These are phyloP conservation scores for Fragilaria crotonensis DNA, from an alignment of 108 stramenopile species.

Conservation along the genomic window DNA sequence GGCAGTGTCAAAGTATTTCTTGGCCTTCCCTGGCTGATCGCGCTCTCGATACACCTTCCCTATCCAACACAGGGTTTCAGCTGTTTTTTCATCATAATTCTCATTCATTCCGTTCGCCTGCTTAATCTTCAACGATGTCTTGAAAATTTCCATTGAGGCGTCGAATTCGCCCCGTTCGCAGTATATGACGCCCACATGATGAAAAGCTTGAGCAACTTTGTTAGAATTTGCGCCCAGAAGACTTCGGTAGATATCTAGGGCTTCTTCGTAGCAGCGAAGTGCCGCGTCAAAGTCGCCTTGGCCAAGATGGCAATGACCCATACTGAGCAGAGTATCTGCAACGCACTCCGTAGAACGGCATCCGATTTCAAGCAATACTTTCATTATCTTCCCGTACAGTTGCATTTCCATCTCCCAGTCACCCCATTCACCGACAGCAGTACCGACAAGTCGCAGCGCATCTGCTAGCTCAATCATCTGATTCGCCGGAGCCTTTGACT, in stretches of 20 bases:
- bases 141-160: slow-evolving; percentile 34
- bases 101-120: slow-evolving; percentile 16
- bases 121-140: slow-evolving; percentile 29
- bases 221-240: slow-evolving; percentile 25
- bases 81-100: slow-evolving; percentile 17
- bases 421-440: slow-evolving; percentile 26
- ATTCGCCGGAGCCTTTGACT: slow-evolving; percentile 1
- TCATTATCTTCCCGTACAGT: slow-evolving; percentile 38
- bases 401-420: slow-evolving; percentile 24
- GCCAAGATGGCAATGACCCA: slow-evolving; percentile 32
- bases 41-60: slow-evolving; percentile 44
- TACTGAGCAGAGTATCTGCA: slow-evolving; percentile 33
- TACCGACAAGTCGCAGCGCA: slow-evolving; percentile 24
- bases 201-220: slow-evolving; percentile 24
- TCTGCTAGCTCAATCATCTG: slow-evolving; percentile 22
- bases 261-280: slow-evolving; percentile 38
- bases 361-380: slow-evolving; percentile 22
- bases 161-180: slow-evolving; percentile 12
- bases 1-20: slow-evolving; percentile 27
- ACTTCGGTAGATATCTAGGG: slow-evolving; percentile 30
- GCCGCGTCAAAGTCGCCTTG: slow-evolving; percentile 20
- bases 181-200: slow-evolving; percentile 45
- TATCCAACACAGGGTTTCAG: slow-evolving; percentile 46
- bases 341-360: slow-evolving; percentile 29
- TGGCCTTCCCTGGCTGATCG: slow-evolving; percentile 23